These are phyloP conservation scores for Phaeophleospora eucalypticola DNA, from an alignment of 2,329 filamentous ascomycete species.

Conservation along the genomic window DNA sequence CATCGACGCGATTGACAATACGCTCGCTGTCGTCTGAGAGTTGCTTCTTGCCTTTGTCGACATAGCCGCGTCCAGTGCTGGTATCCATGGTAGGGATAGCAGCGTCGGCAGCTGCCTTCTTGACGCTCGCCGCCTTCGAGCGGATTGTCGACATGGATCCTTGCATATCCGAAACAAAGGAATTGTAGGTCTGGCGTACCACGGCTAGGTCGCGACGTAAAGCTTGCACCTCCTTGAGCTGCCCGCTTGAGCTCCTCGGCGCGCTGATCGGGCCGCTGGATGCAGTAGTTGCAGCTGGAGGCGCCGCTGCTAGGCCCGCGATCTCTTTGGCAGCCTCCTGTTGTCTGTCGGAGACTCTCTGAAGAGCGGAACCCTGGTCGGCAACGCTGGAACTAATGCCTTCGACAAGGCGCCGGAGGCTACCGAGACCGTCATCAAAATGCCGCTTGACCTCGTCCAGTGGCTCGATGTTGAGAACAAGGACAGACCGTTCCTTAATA, in stretches of 20 bases:
- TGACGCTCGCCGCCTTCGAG: slow-evolving; percentile 75
- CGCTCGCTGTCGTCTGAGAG: slow-evolving; percentile 84
- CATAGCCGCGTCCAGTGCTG: slow-evolving; percentile 78
- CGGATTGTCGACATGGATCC: slow-evolving; percentile 81
- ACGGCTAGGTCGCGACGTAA: slow-evolving; percentile 86
- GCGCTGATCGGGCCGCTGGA: slow-evolving; percentile 26
- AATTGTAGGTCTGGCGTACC: slow-evolving; percentile 86
- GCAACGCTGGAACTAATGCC: slow-evolving; percentile 79
- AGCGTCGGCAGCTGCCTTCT: slow-evolving; percentile 67
- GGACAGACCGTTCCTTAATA: slow-evolving; percentile 88
- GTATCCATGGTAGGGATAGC: slow-evolving; percentile 68
- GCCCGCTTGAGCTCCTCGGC: slow-evolving; percentile 48
- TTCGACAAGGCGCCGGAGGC: slow-evolving; percentile 77
- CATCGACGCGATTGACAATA: slow-evolving; percentile 87
- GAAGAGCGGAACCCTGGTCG: slow-evolving; percentile 75
- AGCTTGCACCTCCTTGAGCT: slow-evolving; percentile 73
- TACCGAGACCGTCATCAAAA: slow-evolving; percentile 84
- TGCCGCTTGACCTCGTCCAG: slow-evolving; percentile 95
- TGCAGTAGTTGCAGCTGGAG: slow-evolving; percentile 34
- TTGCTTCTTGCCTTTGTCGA: slow-evolving; percentile 80
- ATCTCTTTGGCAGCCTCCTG: slow-evolving; percentile 86
- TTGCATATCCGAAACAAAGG: slow-evolving; percentile 83
- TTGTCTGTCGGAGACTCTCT: slow-evolving; percentile 84
- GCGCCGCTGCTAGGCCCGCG: slow-evolving; percentile 58
- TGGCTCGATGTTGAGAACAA: slow-evolving; percentile 90